A percentile compares a stretch with the other conserved stretches of the same genome.
Conservation (phyloP, 306 rosid species). For the Glycine soja region DNA sequence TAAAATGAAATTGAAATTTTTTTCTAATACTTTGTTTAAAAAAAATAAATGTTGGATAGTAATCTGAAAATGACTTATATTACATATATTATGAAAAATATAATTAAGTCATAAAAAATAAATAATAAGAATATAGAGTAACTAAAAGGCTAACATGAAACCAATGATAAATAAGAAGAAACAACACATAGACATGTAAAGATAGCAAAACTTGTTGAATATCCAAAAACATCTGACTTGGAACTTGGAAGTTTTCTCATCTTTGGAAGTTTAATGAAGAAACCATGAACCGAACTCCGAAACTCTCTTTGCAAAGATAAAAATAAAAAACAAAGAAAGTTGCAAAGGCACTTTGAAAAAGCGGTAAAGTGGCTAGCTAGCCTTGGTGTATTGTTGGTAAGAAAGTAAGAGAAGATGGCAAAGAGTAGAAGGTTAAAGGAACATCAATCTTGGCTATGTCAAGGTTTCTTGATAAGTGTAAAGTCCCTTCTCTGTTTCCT, state of each 20-base stretch:
- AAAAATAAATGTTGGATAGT: too few species aligned
- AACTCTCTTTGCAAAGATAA: background rate
- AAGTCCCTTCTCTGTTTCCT: background rate
- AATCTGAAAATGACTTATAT: too few species aligned
- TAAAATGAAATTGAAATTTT: too few species aligned
- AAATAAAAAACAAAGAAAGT: background rate
- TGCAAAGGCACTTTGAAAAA: background rate
- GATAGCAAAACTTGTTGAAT: background rate
- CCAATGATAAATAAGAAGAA: background rate
- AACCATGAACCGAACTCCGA: background rate
- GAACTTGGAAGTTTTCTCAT: too few species aligned
- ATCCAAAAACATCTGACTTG: too few species aligned
- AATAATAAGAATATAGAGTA: too few species aligned
- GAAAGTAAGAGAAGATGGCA: background rate
- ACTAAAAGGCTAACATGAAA: conserved; percentile 21
- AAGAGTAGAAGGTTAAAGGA: background rate
- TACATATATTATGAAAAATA: too few species aligned
- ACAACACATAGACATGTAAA: background rate
- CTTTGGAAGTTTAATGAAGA: background rate
- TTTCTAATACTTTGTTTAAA: too few species aligned
- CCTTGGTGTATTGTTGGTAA: background rate
- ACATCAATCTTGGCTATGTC: background rate
- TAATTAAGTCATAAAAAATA: too few species aligned
- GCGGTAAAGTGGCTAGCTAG: background rate
- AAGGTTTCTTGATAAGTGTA: conserved; percentile 5